These are phyloP conservation scores for Coniferiporia weirii DNA, from an alignment of 1,284 basidiomycete species.

Conservation along the genomic window DNA sequence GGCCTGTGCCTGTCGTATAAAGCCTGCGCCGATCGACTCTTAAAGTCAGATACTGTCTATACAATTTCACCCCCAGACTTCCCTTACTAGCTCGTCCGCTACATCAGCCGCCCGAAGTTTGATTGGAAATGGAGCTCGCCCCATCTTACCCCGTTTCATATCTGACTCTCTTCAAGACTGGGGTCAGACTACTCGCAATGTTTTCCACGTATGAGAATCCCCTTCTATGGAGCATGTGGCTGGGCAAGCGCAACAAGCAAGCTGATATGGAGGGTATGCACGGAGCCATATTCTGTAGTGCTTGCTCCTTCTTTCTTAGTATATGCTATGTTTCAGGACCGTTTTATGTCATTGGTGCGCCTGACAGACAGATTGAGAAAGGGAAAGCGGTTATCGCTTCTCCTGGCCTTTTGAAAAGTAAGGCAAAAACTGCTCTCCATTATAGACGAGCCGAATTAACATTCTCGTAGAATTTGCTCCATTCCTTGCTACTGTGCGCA, in stretches of 20 bases:
- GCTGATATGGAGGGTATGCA: conserved; percentile 16
- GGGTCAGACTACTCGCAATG: conserved; percentile 1
- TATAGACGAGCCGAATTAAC: not conserved
- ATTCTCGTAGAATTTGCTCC: conserved; percentile 21
- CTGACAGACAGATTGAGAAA: conserved; percentile 23
- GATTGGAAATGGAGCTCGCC: not conserved
- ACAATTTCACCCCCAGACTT: too few species aligned
- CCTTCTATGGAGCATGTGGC: conserved; percentile 2
- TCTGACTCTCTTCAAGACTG: conserved; percentile 2
- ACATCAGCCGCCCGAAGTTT: not conserved
- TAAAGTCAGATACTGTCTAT: too few species aligned
- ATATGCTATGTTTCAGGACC: conserved; percentile 22
- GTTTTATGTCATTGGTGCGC: conserved; percentile 25
- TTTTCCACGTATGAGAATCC: conserved; percentile 8
- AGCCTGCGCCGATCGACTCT: too few species aligned
- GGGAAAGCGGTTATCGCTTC: conserved; percentile 27
- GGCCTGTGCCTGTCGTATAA: too few species aligned
- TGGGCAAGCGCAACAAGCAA: conserved; percentile 12
- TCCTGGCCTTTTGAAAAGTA: conserved; percentile 22
- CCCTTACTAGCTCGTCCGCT: too few species aligned
- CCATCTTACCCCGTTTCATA: conserved; percentile 1
- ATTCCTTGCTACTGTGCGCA: conserved; percentile 23
- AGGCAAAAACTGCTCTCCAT: not conserved
- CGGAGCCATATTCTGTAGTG: not conserved
- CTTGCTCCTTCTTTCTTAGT: not conserved